These are phyloP conservation scores for Viridothelium virens DNA, from an alignment of 495 filamentous ascomycete species.

Conservation along the genomic window DNA sequence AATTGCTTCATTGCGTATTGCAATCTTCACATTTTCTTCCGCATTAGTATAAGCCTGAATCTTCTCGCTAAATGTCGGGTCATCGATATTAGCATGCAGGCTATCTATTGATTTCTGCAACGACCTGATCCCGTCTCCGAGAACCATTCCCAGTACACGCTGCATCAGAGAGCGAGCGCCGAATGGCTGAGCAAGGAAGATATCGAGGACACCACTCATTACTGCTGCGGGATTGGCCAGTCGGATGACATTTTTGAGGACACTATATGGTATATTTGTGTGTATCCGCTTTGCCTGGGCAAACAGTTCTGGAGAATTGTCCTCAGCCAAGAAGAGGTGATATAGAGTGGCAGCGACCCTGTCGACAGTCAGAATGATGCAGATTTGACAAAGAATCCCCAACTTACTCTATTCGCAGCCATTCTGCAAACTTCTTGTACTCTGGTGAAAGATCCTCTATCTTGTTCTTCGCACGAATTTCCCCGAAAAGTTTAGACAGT, in stretches of 20 bases:
- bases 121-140: constrained; percentile 78
- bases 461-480: constrained; percentile 78
- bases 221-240: constrained; percentile 94
- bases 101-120: constrained; percentile 81
- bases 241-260: constrained; percentile 93
- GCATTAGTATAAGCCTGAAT: constrained; percentile 68
- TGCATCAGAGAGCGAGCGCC: constrained; percentile 84
- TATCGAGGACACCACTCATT: constrained; percentile 84
- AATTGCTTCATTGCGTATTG: constrained; percentile 62
- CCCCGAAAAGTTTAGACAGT: constrained; percentile 83
- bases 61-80: constrained; percentile 71
- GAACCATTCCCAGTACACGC: constrained; percentile 81
- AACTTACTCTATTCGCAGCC: constrained; percentile 80
- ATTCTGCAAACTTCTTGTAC: constrained; percentile 97
- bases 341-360: constrained; percentile 90
- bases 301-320: constrained; percentile 93
- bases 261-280: constrained; percentile 80
- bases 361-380: not conserved
- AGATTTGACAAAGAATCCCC: not conserved
- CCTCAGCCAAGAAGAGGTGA: constrained; percentile 93
- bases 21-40: constrained; percentile 62
- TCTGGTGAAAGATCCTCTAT: constrained; percentile 84
- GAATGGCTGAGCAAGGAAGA: constrained; percentile 93
- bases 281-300: constrained; percentile 90
- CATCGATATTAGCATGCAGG: constrained; percentile 63